Base-by-base conservation (phyloP, 148 eudicot species). In the Beta vulgaris region DNA sequence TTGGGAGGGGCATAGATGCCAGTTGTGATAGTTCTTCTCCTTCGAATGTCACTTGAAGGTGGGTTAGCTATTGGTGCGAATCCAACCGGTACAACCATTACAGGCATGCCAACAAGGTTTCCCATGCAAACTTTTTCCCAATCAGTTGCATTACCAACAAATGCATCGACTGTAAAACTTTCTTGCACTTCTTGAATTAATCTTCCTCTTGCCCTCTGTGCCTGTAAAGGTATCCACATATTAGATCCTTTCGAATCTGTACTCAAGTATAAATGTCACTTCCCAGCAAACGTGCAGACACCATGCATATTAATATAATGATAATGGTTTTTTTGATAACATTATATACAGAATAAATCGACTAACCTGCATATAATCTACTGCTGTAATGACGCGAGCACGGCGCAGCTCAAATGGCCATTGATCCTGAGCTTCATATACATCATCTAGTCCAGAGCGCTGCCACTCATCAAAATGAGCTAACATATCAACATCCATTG, bases 391-490 rank as follows among this genome's bases (percentile, higher is more conserved):
- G 53, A 90, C 88, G 44, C 98, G 91, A 28, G 93, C 93, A 49
- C 97, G 88, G n/a, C 89, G 90, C 76, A 91, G 87, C 77, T 93
- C 97, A 70, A 76, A 73, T 65, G 97, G 98, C 98, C 98, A 93
- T 76, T 91, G 98, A 84, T 93, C 91, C 76, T 91, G 98, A 61
- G 98, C 97, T 87, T 91, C 98, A 49, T 79, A 91, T 6, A 76
- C 80, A 68, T 90, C 87, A 48, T 91, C 98, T 78, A 79, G 61
- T 32, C 87, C 78, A 68, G 91, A 80, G 51, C 95, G 91, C 73
- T 93, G 98, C 97, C 98, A 91, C 82, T 88, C 92, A 67, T 93
- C 98, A 39, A 93, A 93, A 78, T 93, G 98, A 63, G 94, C 82
- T 73, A 93, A 73, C 98, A 93, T 91, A 44, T 93, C 98, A 31